phyloP scores from a whole-genome alignment of 805 yeast species.

The Starmerella kuoi region DNA sequence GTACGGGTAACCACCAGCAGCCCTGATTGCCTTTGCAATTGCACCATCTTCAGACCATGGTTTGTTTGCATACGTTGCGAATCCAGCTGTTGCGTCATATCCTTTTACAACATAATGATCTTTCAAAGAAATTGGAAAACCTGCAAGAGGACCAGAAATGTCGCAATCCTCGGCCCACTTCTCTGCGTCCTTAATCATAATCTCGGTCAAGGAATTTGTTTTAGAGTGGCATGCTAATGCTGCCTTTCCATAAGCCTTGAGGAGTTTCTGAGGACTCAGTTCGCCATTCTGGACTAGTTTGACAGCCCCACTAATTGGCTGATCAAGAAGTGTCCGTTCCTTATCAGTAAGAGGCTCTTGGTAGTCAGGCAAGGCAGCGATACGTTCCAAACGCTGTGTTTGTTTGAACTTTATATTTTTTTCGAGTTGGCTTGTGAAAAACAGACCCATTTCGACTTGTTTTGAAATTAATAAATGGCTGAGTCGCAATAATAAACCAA shows the following conservation, averaged over 20 bases:
- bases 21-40: slow-evolving; percentile 34
- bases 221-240: slow-evolving; percentile 49
- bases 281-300: slow-evolving; percentile 37
- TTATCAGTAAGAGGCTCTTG: slow-evolving; percentile 29
- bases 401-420: slow-evolving; percentile 22
- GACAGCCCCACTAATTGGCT: slow-evolving; percentile 35
- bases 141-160: slow-evolving; percentile 50
- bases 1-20: slow-evolving; percentile 45
- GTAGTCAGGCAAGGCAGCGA: slow-evolving; percentile 31
- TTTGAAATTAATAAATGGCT: too few relatives aligned
- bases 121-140: slow-evolving; percentile 51
- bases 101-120: slow-evolving; percentile 44
- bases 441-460: slow-evolving; percentile 5
- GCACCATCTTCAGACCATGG: slow-evolving; percentile 34
- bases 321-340: slow-evolving; percentile 31
- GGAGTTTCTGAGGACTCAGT: slow-evolving; percentile 39
- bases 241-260: slow-evolving; percentile 52
- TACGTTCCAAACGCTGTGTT: slow-evolving; percentile 28
- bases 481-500: too few relatives aligned
- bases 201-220: slow-evolving; percentile 47
- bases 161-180: slow-evolving; percentile 44
- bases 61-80: slow-evolving; percentile 33
- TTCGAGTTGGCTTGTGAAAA: slow-evolving; percentile 6
- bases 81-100: slow-evolving; percentile 41
- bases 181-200: slow-evolving; percentile 55